Percentiles rank a stretch among this genome's conserved stretches.
Evolutionary conservation across 1,139 yeast genomes (phyloP).

Genomic region (Scheffersomyces parashehatae): DNA sequence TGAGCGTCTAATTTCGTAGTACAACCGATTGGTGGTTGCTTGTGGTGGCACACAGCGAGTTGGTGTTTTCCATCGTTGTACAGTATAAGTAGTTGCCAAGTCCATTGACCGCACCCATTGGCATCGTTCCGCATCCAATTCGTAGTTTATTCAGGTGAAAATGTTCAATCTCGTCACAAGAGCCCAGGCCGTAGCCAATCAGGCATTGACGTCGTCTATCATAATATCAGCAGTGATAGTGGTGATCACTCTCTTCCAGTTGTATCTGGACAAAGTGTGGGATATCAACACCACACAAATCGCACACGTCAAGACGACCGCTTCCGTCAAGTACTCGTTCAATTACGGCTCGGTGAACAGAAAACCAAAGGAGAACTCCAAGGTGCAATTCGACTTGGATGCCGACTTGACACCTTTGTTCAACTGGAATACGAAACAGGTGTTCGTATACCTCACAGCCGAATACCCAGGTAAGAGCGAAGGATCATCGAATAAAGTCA

Average conservation of each 20-base stretch:
- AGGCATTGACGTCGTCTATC: constrained; percentile 54
- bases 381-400: constrained; percentile 69
- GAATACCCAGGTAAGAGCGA: constrained; percentile 70
- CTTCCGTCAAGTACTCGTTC: constrained; percentile 61
- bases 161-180: constrained; percentile 46
- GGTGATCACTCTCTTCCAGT: constrained; percentile 50
- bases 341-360: constrained; percentile 71
- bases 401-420: constrained; percentile 69
- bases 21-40: no score
- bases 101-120: no score
- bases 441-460: constrained; percentile 86
- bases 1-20: no score
- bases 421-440: constrained; percentile 97
- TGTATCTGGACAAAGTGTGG: constrained; percentile 48
- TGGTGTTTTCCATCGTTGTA: no score
- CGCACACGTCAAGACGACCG: constrained; percentile 39
- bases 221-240: constrained; percentile 48
- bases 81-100: no score
- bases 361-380: constrained; percentile 78
- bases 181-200: constrained; percentile 57
- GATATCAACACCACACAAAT: constrained; percentile 40
- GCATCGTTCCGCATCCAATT: no score
- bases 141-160: not conserved
- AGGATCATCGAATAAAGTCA: constrained; percentile 62
- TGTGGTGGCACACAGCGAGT: no score